Evolutionary conservation across 805 yeast species (phyloP), one percentile per base, ranked within the genome.

Genomic region (Metschnikowia chrysomelidarum): DNA sequence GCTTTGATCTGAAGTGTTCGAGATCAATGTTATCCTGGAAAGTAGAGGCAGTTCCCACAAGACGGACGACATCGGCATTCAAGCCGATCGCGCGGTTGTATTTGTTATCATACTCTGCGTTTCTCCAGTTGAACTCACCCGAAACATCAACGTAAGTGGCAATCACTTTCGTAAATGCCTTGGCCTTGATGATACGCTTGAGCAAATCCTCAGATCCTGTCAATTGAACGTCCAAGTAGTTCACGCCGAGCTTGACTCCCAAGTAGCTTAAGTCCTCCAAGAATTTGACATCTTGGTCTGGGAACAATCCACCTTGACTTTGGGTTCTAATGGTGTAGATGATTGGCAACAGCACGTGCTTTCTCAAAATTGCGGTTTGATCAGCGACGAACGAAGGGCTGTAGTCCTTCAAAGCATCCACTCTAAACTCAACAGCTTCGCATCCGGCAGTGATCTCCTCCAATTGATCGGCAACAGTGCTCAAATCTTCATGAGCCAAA

Each of bases 221-320:
- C 39, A 89, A 69, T 57, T 88, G 94, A 34, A 91, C 61, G 50
- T 89, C 96, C 48, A 89, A 73, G 53, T 67, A 88, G 43, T 82
- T 91, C 41, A 87, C 78, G 32, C 95, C 96, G 41, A 82, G 62
- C 56, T 78, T 82, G 56, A 83, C 69, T 2, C 88, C 96, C 38
- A 82, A 62, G 23, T 58, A 51, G 34, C 76, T 67, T 39, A 88
- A 71, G 11, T 60, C 55, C 41, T 67, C 71, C 38, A 86, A 71
- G 14, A 60, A 51, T 4, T 58, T 70, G 18, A 53, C 49, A 10
- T 75, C 77, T 7, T 64, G 64, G 51, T 84, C 87, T 1, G 84
- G 83, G 62, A 87, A 85, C 27, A 66, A 57, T 16, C 96, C 96
- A 31, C 96, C 96, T 62, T 88, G 96, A 3, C 79, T 64, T 46